Base-by-base conservation (phyloP, 2,329 filamentous ascomycete species). In the Phaeomoniella chlamydospora region DNA sequence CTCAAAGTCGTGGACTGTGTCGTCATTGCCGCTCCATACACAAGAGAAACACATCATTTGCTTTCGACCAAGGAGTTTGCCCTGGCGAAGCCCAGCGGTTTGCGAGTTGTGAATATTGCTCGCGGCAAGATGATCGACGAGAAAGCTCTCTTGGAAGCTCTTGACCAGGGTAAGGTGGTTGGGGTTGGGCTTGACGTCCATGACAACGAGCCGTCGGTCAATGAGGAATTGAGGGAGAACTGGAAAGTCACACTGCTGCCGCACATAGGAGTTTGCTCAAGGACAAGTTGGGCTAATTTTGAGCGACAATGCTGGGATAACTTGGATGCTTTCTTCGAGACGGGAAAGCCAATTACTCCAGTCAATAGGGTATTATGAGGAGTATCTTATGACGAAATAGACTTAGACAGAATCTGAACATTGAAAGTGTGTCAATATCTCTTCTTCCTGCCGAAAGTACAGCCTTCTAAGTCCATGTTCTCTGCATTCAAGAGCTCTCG, bases 31-130 rank as follows among this genome's bases (percentile, higher is more conserved):
- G 55, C 53, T 17, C 56, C 56, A 3, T 53, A 51, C 33, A 37
- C 48, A n/a, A n/a, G n/a, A n/a, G n/a, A n/a, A n/a, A n/a, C n/a
- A n/a, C n/a, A n/a, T n/a, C n/a, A n/a, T n/a, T n/a, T 90, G 56
- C 72, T 90, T 15, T 72, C 76, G 1, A 71, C 72, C 31, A 55
- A 64, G 1, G 80, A 88, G 53, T 57, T 88, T 5, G 61, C 62
- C 15, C 65, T 63, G 6, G 87, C 88, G 81, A 86, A 83, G 52
- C 65, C 63, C 13, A n/a, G 2, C 51, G 53, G 39, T 47, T 52
- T 34, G 51, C 50, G 13, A 50, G 54, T 63, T 38, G 56, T 63
- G 5, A 63, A 63, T 44, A 62, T 59, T 3, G 59, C 59, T 10
- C 57, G 59, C 29, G 59, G 59, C 13, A 58, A 57, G 4, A 34